Base-by-base conservation (phyloP, 768 basidiomycete genomes). In the Rhodotorula graminis region DNA sequence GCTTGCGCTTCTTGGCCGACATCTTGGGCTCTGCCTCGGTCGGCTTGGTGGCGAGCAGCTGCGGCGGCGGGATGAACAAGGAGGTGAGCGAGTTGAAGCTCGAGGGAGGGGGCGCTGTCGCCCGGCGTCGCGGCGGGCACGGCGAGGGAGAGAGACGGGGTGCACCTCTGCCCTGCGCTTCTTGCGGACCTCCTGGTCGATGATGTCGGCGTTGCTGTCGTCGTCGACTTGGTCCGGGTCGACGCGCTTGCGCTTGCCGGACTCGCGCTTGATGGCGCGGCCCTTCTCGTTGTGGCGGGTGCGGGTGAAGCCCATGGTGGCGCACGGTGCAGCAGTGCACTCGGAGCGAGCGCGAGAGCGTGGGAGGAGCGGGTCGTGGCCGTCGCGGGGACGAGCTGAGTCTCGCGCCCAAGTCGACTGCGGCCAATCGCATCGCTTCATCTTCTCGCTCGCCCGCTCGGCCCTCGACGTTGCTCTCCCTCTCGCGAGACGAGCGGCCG, bases 1-100 rank as follows among this genome's bases (percentile, higher is more conserved):
- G 84, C 80, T 90, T 93, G 83, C 87, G 89, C 83, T 92, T 94
- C 83, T 93, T 93, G 69, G 83, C 86, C 57, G 86, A 89, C 84
- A 91, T 88, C 61, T 75, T 72, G n/a, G 69, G 69, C 1, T 44
- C 63, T 2, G 52, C 61, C 15, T 61, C 68, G 6, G 31, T 11
- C 19, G 60, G 10, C 25, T 59, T 49, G 10, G n/a, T 49, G 16
- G 64, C 68, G 60, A 72, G 67, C 19, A 72, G 71, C 74, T 62
- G 57, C 16, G 2, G 46, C 4, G 25, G 29, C 6, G 46, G 37
- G n/a, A n/a, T 2, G 23, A 58, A 12, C 52, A 2, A 56, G 58
- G 49, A n/a, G 47, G 18, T 67, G 63, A 67, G 57, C 57, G 14
- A 14, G 18, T 3, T 46, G 44, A 3, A 14, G 8, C 44, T 49